These are phyloP conservation scores for Physaria fendleri DNA, from an alignment of 345 rosid genomes.

Conservation along the genomic window DNA sequence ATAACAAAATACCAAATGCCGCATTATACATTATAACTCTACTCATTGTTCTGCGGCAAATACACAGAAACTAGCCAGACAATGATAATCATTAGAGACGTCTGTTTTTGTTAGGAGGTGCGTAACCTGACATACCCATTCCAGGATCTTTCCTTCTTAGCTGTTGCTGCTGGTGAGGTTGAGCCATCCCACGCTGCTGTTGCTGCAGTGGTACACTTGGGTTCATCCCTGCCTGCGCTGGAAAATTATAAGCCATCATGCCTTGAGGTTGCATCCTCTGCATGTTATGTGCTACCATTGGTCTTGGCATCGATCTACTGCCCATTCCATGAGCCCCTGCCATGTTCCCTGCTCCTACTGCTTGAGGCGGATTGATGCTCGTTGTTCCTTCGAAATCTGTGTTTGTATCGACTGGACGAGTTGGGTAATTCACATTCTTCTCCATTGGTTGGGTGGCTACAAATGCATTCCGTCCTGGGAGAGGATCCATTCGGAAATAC, in stretches of 20 bases:
- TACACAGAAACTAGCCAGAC: neutral
- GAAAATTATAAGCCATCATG: constrained; percentile 60
- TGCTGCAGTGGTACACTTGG: constrained; percentile 75
- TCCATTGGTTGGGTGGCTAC: constrained; percentile 77
- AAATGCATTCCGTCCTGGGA: constrained; percentile 86
- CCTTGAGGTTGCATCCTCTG: constrained; percentile 80
- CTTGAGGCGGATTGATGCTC: constrained; percentile 76
- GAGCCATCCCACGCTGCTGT: constrained; percentile 60
- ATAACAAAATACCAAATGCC: constrained; percentile 17
- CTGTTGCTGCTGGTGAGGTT: constrained; percentile 69
- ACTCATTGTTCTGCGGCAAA: constrained; percentile 2
- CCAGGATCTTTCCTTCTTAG: constrained; percentile 83
- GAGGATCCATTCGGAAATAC: constrained; percentile 74
- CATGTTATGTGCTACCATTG: constrained; percentile 57
- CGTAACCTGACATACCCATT: constrained; percentile 74
- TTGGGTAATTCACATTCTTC: constrained; percentile 73
- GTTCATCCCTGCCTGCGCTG: constrained; percentile 69
- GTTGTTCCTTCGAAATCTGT: constrained; percentile 95
- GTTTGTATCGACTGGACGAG: constrained; percentile 82
- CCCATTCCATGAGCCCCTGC: constrained; percentile 58
- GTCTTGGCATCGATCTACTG: constrained; percentile 61
- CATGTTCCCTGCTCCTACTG: constrained; percentile 53
- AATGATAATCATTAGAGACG: constrained; percentile 38
- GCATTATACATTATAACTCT: constrained; percentile 11
- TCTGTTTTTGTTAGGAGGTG: constrained; percentile 83